phyloP scores from a whole-genome alignment of 306 rosid genomes.

The Mimosa pudica region DNA sequence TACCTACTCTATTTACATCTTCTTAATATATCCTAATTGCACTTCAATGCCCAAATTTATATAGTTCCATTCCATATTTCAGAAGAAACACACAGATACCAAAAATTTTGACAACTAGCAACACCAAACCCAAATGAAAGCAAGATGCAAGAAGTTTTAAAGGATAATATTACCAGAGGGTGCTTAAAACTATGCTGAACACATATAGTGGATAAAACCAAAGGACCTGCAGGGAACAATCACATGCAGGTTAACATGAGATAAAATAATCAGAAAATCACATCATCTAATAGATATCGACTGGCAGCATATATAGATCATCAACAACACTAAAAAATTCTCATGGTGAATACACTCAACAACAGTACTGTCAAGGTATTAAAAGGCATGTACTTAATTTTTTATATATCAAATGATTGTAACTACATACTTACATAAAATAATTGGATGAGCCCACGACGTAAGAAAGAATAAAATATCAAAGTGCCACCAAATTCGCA shows the following conservation, averaged over 20 bases:
- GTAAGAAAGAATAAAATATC: conserved; percentile 71
- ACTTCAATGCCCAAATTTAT: conserved; percentile 6
- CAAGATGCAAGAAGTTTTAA: conserved; percentile 6
- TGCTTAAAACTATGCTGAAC: conserved; percentile 82
- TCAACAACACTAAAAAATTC: conserved; percentile 19
- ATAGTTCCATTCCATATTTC: conserved; percentile 15
- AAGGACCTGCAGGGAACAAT: conserved; percentile 55
- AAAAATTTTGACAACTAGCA: conserved; percentile 17
- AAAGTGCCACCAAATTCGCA: conserved; percentile 52
- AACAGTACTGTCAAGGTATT: too few relatives aligned
- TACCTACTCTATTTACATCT: conserved; percentile 2
- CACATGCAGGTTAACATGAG: conserved; percentile 25
- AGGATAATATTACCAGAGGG: conserved; percentile 62
- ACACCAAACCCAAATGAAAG: conserved; percentile 19
- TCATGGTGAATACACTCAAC: background rate
- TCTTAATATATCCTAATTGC: conserved; percentile 1
- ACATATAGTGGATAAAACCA: conserved; percentile 92
- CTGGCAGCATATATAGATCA: conserved; percentile 26
- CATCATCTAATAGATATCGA: conserved; percentile 19
- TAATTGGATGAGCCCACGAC: conserved; percentile 62
- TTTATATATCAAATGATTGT: background rate
- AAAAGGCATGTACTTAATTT: too few relatives aligned
- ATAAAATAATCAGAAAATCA: conserved; percentile 14
- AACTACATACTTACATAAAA: conserved; percentile 71
- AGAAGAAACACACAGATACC: background rate